Evolutionary conservation across 805 yeast species (phyloP).

Genomic region (Sugiyamaella mastotermitis): DNA sequence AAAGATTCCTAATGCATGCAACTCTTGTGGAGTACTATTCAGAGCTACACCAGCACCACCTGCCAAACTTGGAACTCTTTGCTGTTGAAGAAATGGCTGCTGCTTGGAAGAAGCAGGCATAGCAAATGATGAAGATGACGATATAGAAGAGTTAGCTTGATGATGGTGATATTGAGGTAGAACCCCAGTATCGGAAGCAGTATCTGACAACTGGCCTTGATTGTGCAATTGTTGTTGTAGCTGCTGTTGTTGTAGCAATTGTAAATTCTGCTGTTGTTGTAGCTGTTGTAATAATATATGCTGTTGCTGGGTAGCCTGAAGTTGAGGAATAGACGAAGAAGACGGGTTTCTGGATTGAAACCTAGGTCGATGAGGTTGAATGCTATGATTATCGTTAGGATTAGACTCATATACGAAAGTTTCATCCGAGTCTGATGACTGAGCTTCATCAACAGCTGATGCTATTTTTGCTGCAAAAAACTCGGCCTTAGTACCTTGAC

Average conservation of each 20-base stretch:
- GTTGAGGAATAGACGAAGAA: constrained; percentile 10
- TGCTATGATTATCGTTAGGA: constrained; percentile 17
- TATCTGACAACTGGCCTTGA: background rate
- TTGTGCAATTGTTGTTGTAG: constrained; percentile 1
- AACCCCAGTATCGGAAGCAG: too few species aligned
- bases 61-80: too few species aligned
- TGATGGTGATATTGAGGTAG: too few species aligned
- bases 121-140: too few species aligned
- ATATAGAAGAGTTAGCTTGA: too few species aligned
- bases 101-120: too few species aligned
- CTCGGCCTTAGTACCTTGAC: constrained; percentile 70
- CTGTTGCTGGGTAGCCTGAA: background rate
- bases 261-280: constrained; percentile 3
- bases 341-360: constrained; percentile 22
- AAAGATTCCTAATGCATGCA: too few species aligned
- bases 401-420: constrained; percentile 86
- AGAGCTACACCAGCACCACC: too few species aligned
- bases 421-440: constrained; percentile 81
- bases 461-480: constrained; percentile 93
- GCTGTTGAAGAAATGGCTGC: too few species aligned
- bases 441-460: constrained; percentile 83
- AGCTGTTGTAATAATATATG: constrained; percentile 1
- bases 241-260: background rate
- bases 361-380: constrained; percentile 14
- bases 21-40: too few species aligned